phyloP scores from a whole-genome alignment of 805 yeast genomes.

The Ogataea zsoltii region DNA sequence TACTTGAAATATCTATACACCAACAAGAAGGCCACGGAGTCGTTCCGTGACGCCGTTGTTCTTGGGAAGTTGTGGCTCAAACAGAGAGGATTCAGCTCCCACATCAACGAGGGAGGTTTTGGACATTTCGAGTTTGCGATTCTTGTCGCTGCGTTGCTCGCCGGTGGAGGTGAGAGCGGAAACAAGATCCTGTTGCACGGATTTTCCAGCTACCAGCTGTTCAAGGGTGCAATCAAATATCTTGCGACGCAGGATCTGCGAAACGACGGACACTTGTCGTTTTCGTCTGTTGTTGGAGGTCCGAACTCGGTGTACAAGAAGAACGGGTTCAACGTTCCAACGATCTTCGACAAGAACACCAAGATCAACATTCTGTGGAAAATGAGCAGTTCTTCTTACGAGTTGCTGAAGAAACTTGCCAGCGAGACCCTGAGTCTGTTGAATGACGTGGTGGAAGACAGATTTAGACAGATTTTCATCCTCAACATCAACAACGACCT shows the following conservation, averaged over 20 bases:
- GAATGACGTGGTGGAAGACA: slow-evolving; percentile 78
- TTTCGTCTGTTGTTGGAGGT: slow-evolving; percentile 57
- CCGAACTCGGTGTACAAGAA: slow-evolving; percentile 44
- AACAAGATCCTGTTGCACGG: slow-evolving; percentile 80
- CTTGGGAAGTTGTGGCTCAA: slow-evolving; percentile 88
- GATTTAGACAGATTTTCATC: slow-evolving; percentile 77
- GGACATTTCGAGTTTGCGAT: slow-evolving; percentile 90
- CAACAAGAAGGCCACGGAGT: slow-evolving; percentile 71
- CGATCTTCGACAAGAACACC: slow-evolving; percentile 73
- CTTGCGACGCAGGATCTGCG: slow-evolving; percentile 77
- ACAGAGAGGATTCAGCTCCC: slow-evolving; percentile 78
- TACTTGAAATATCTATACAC: slow-evolving; percentile 76
- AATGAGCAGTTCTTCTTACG: slow-evolving; percentile 69
- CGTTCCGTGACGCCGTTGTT: slow-evolving; percentile 83
- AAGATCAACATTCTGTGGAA: slow-evolving; percentile 80
- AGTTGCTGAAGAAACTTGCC: slow-evolving; percentile 64
- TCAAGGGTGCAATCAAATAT: slow-evolving; percentile 83
- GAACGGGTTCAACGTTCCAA: slow-evolving; percentile 71
- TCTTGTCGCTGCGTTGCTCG: slow-evolving; percentile 75
- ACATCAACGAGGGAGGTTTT: slow-evolving; percentile 69
- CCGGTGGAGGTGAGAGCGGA: slow-evolving; percentile 80
- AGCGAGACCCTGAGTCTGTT: slow-evolving; percentile 63
- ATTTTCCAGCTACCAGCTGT: slow-evolving; percentile 88
- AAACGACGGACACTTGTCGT: slow-evolving; percentile 63
- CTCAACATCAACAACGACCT: slow-evolving; percentile 52